Base-by-base conservation (phyloP, 371 early-diverging fungal genomes). In the Blastocladiella emersonii region DNA sequence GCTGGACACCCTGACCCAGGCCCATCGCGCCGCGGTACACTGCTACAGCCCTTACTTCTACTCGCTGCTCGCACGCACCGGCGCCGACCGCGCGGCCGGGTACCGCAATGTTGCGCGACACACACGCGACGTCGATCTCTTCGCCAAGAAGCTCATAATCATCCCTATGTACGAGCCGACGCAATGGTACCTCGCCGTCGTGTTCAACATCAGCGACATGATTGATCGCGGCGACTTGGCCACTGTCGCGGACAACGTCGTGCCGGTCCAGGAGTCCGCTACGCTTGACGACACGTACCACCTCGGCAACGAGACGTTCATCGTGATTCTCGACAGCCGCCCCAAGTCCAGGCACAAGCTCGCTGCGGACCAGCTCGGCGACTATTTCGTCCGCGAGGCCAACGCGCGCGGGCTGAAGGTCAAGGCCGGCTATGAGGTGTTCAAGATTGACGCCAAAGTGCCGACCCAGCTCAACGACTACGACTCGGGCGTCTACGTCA, bases 181-280 rank as follows among this genome's bases (percentile, higher is more conserved):
- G 32, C 88, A 87, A 60, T 87, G 88, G 88, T 87, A 85, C 63
- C 71, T 85, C 25, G 85, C 80, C 43, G 65, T 87, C 5, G 76
- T 87, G 7, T 67, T 68, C 66, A 82, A 88, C 61, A 82, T 85
- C 0, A 72, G 72, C 70, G 62, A 34, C 32, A 25, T 23, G 17
- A 36, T 27, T 36, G 23, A 43, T 6, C 59, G 35, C 51, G 56
- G 3, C n/a, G 36, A 30, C 32, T 59, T 56, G 39, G n/a, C n/a
- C n/a, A n/a, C n/a, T n/a, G n/a, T n/a, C n/a, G n/a, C n/a, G n/a
- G n/a, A n/a, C n/a, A n/a, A n/a, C n/a, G n/a, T n/a, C n/a, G n/a
- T n/a, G n/a, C n/a, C n/a, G n/a, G n/a, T n/a, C n/a, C n/a, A n/a
- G n/a, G n/a, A n/a, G n/a, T n/a, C 1, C 10, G 34, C 8, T 36